phyloP scores from a whole-genome alignment of 176 grass and related monocot species.

The Alopecurus myosuroides region DNA sequence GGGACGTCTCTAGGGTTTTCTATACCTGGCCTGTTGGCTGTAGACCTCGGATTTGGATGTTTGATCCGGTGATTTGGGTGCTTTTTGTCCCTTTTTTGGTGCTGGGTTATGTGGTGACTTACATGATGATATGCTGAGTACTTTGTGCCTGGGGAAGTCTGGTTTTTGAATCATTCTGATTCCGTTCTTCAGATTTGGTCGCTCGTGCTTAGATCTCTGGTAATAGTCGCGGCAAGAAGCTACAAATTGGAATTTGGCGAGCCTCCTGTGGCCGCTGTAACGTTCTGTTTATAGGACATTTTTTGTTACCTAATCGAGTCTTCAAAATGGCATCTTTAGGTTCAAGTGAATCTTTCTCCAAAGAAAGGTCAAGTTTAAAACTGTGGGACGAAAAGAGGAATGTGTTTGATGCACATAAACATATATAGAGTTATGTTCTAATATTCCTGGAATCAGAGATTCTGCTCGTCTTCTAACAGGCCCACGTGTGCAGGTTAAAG shows the following conservation, averaged over 20 bases:
- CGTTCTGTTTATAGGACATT: not conserved
- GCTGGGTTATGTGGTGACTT: not conserved
- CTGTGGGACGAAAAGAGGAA: conserved; percentile 3
- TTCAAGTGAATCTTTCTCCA: not conserved
- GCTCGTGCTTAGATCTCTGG: conserved; percentile 3
- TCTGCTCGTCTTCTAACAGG: not conserved
- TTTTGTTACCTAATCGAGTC: not conserved
- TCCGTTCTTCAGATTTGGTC: conserved; percentile 18
- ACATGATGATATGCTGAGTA: not conserved
- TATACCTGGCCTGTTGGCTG: not conserved
- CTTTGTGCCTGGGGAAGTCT: not conserved
- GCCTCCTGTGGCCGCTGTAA: not conserved
- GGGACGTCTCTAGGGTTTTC: conserved; percentile 26
- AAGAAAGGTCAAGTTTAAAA: not conserved
- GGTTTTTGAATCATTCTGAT: conserved; percentile 16
- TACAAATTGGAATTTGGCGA: conserved; percentile 8
- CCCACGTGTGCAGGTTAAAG: conserved; percentile 63
- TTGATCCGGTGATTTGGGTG: conserved; percentile 13
- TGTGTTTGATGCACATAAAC: conserved; percentile 22
- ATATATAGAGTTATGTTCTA: conserved; percentile 1
- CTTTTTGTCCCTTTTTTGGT: not conserved
- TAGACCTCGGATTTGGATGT: not conserved
- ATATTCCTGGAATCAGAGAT: conserved; percentile 22
- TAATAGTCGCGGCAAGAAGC: not conserved
- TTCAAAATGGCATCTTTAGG: conserved; percentile 6